A percentile compares a stretch with the other conserved stretches of the same genome.
These are phyloP conservation scores for Penicillium vulpinum DNA, from an alignment of 2,329 filamentous ascomycete species.

Conservation along the genomic window DNA sequence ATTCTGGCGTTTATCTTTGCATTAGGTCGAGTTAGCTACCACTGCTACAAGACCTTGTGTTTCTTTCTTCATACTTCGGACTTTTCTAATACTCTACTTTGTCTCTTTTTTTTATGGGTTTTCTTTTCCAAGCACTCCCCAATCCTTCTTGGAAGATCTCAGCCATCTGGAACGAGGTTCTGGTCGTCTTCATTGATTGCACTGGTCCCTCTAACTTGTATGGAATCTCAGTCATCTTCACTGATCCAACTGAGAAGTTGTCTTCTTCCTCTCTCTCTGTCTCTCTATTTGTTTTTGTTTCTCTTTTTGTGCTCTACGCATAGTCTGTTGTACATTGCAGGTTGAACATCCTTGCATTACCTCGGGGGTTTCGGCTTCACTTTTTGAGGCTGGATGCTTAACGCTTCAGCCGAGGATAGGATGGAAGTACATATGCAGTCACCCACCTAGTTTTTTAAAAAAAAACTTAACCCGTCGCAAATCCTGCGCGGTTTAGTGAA, in stretches of 20 bases:
- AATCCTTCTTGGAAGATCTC: background rate
- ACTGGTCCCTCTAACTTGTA: slow-evolving; percentile 23
- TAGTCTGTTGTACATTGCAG: slow-evolving; percentile 9
- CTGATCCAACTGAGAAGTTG: slow-evolving; percentile 32
- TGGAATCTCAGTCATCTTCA: slow-evolving; percentile 31
- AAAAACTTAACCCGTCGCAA: background rate
- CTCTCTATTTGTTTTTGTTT: background rate
- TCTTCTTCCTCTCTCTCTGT: slow-evolving; percentile 4
- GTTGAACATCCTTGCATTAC: slow-evolving; percentile 3
- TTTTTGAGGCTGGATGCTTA: slow-evolving; percentile 1
- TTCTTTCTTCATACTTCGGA: slow-evolving; percentile 2
- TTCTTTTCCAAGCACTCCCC: slow-evolving; percentile 2
- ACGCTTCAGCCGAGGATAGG: background rate
- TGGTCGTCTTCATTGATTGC: slow-evolving; percentile 41
- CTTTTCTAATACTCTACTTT: slow-evolving; percentile 13
- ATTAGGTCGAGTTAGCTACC: slow-evolving; percentile 5
- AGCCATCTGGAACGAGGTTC: slow-evolving; percentile 9
- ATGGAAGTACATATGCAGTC: slow-evolving; percentile 7
- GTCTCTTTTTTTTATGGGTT: background rate
- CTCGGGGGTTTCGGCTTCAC: background rate
- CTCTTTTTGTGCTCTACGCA: slow-evolving; percentile 1
- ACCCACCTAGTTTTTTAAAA: background rate
- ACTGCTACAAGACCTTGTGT: slow-evolving; percentile 1
- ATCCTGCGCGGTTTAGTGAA: background rate
- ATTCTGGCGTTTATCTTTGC: slow-evolving; percentile 11